phyloP scores from a whole-genome alignment of 2,329 filamentous ascomycete species.

The Madurella mycetomatis region DNA sequence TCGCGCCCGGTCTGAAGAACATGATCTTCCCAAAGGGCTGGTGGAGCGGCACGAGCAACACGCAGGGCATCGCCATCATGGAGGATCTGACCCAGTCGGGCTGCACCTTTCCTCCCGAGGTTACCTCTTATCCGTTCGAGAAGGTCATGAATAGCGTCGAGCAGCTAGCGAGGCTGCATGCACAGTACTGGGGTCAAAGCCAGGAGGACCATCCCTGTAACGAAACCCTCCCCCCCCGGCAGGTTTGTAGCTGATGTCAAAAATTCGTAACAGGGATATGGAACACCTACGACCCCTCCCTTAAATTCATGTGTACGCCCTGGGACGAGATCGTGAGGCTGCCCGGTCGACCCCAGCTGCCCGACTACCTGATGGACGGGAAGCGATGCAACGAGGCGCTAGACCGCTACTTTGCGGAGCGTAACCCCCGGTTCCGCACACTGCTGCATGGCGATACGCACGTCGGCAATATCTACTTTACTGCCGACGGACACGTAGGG shows the following conservation, averaged over 20 bases:
- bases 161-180: slow-evolving; percentile 39
- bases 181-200: slow-evolving; percentile 34
- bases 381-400: slow-evolving; percentile 33
- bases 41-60: slow-evolving; percentile 34
- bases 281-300: slow-evolving; percentile 37
- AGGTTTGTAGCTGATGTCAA: neutral
- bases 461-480: slow-evolving; percentile 41
- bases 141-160: slow-evolving; percentile 34
- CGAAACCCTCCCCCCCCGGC: neutral
- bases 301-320: slow-evolving; percentile 31
- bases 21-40: slow-evolving; percentile 34
- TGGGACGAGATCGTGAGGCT: slow-evolving; percentile 32
- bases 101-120: slow-evolving; percentile 34
- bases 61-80: slow-evolving; percentile 38
- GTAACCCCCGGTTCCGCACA: slow-evolving; percentile 37
- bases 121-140: slow-evolving; percentile 30
- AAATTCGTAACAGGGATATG: slow-evolving; percentile 26
- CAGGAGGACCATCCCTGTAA: slow-evolving; percentile 29
- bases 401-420: slow-evolving; percentile 34
- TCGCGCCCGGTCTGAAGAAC: slow-evolving; percentile 31
- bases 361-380: slow-evolving; percentile 36
- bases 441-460: slow-evolving; percentile 43
- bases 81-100: slow-evolving; percentile 31
- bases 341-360: slow-evolving; percentile 31
- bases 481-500: slow-evolving; percentile 30